Conservation (phyloP, 2,329 filamentous ascomycete genomes). For the Apiospora arundinis region DNA sequence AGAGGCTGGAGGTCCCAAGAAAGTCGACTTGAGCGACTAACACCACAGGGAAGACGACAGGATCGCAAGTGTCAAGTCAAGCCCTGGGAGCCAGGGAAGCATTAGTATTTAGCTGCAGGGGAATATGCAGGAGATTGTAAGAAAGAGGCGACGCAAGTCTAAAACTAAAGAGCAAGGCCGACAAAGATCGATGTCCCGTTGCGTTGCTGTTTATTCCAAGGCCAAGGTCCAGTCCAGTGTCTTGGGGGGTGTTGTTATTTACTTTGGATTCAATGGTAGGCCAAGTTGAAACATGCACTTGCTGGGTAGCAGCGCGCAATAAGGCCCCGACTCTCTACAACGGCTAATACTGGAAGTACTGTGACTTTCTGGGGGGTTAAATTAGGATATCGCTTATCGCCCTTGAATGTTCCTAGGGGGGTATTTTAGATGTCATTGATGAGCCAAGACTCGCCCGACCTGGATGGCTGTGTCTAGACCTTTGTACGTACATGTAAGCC, state of each 20-base stretch:
- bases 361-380: not conserved
- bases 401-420: no score
- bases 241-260: slow-evolving; percentile 17
- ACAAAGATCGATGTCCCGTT: slow-evolving; percentile 1
- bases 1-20: not conserved
- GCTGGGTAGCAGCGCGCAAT: slow-evolving; percentile 12
- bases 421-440: not conserved
- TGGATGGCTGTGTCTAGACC: no score
- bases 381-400: slow-evolving; percentile 9
- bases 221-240: not conserved
- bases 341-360: slow-evolving; percentile 4
- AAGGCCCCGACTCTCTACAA: slow-evolving; percentile 7
- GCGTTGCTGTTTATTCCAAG: slow-evolving; percentile 16
- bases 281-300: slow-evolving; percentile 17
- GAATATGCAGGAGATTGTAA: slow-evolving; percentile 4
- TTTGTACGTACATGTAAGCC: no score
- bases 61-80: not conserved
- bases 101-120: not conserved
- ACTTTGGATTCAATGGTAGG: slow-evolving; percentile 10
- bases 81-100: not conserved
- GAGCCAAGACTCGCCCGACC: no score
- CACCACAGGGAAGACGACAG: slow-evolving; percentile 13
- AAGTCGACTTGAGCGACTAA: slow-evolving; percentile 16
- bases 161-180: not conserved
- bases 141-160: slow-evolving; percentile 3